phyloP scores from a whole-genome alignment of 441 rosid genomes.

The Populus tomentosa region DNA sequence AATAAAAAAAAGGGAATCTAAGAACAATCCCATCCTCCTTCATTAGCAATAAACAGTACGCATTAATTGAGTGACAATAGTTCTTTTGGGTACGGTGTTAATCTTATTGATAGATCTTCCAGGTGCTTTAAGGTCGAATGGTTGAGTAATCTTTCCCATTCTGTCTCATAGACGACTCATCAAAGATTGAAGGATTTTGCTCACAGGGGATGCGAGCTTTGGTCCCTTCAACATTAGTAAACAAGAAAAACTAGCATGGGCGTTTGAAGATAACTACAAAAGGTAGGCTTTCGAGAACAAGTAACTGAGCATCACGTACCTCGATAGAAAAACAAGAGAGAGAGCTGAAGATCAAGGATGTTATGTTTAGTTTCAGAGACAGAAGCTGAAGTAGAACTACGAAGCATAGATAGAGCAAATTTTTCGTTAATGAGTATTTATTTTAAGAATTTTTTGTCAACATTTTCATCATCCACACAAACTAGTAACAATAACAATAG shows the following conservation, averaged over 20 bases:
- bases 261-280: background rate
- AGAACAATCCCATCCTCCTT: slow-evolving; percentile 65
- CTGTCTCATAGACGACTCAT: slow-evolving; percentile 36
- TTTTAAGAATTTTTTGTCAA: too few relatives aligned
- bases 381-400: background rate
- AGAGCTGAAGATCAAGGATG: background rate
- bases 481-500: too few relatives aligned
- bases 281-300: background rate
- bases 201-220: slow-evolving; percentile 28
- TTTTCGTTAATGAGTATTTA: too few relatives aligned
- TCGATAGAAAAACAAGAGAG: background rate
- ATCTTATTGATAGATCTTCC: slow-evolving; percentile 43
- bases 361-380: background rate
- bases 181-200: slow-evolving; percentile 29
- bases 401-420: background rate
- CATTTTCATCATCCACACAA: too few relatives aligned
- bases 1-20: slow-evolving; percentile 64
- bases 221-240: slow-evolving; percentile 42
- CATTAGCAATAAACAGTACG: slow-evolving; percentile 64
- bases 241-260: background rate
- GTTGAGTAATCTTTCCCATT: slow-evolving; percentile 86
- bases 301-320: background rate
- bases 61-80: slow-evolving; percentile 59
- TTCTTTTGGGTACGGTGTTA: slow-evolving; percentile 67
- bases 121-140: slow-evolving; percentile 64